Conservation (phyloP, 805 yeast species). For the Hanseniaspora pseudoguilliermondii region DNA sequence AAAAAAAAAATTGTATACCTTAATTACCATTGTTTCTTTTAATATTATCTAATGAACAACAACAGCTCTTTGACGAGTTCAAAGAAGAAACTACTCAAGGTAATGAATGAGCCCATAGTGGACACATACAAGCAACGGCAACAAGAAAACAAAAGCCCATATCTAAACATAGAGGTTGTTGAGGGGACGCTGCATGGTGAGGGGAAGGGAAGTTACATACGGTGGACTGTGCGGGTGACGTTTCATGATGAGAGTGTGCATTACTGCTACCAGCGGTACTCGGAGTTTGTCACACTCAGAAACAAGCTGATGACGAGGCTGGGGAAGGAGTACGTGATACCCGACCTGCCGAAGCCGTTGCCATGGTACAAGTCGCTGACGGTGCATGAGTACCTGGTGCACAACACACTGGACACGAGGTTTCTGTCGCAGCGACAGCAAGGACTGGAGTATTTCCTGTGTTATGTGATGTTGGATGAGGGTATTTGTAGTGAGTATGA, state of each 20-base stretch:
- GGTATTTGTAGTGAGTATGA: slow-evolving; percentile 32
- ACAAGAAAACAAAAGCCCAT: neutral
- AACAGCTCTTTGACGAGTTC: slow-evolving; percentile 4
- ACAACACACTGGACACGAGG: slow-evolving; percentile 27
- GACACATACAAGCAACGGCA: neutral
- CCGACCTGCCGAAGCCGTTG: slow-evolving; percentile 40
- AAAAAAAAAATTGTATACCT: no score
- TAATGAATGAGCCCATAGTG: neutral
- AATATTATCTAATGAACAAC: neutral
- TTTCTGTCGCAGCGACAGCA: slow-evolving; percentile 45
- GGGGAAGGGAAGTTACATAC: neutral
- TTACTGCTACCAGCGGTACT: slow-evolving; percentile 12
- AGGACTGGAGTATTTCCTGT: slow-evolving; percentile 49
- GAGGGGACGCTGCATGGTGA: slow-evolving; percentile 2
- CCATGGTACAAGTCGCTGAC: slow-evolving; percentile 28
- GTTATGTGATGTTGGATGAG: slow-evolving; percentile 37
- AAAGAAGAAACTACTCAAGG: neutral
- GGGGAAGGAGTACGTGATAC: slow-evolving; percentile 26
- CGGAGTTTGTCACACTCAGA: slow-evolving; percentile 10
- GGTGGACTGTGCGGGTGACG: slow-evolving; percentile 10
- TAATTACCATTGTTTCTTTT: neutral
- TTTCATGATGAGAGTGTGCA: neutral
- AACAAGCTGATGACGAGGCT: neutral
- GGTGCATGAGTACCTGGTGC: slow-evolving; percentile 17
- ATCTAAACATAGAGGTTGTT: slow-evolving; percentile 8